phyloP scores from a whole-genome alignment of 139 green algal species.

The Chlamydomonas asymmetrica region DNA sequence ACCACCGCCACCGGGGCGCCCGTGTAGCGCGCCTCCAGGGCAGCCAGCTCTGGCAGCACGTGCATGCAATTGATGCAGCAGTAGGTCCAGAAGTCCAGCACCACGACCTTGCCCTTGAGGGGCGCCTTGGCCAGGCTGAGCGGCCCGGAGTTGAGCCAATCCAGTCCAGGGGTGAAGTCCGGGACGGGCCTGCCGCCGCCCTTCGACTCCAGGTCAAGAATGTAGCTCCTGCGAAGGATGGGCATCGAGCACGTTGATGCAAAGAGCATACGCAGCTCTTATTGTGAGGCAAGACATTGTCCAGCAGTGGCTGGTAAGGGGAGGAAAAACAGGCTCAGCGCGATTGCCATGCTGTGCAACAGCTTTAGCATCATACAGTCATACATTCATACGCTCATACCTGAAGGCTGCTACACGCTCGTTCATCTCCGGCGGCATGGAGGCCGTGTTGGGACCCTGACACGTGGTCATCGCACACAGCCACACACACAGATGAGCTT shows the following conservation, averaged over 20 bases:
- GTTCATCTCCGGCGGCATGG: too few species aligned
- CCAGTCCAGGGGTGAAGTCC: conserved; percentile 60
- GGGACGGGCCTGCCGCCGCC: conserved; percentile 58
- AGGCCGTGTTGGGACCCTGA: not conserved
- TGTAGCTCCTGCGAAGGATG: too few species aligned
- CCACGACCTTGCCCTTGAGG: conserved; percentile 39
- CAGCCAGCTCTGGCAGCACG: conserved; percentile 76
- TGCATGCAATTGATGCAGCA: conserved; percentile 94
- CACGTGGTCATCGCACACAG: not conserved
- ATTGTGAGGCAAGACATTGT: too few species aligned
- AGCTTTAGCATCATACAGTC: too few species aligned
- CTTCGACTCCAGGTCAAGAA: conserved; percentile 60
- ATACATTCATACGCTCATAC: too few species aligned
- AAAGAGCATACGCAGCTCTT: too few species aligned
- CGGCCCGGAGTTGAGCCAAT: conserved; percentile 66
- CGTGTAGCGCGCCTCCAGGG: conserved; percentile 69
- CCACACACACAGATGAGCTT: not conserved
- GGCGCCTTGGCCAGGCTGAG: conserved; percentile 53
- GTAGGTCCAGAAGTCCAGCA: conserved; percentile 89
- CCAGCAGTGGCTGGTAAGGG: too few species aligned
- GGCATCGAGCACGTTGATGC: too few species aligned
- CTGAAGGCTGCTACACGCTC: conserved; percentile 62
- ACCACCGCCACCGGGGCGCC: conserved; percentile 68
- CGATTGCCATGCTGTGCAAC: too few species aligned
- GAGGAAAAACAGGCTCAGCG: too few species aligned